Evolutionary conservation across 805 yeast species (phyloP).

Genomic region (Saccharomycopsis sp.): DNA sequence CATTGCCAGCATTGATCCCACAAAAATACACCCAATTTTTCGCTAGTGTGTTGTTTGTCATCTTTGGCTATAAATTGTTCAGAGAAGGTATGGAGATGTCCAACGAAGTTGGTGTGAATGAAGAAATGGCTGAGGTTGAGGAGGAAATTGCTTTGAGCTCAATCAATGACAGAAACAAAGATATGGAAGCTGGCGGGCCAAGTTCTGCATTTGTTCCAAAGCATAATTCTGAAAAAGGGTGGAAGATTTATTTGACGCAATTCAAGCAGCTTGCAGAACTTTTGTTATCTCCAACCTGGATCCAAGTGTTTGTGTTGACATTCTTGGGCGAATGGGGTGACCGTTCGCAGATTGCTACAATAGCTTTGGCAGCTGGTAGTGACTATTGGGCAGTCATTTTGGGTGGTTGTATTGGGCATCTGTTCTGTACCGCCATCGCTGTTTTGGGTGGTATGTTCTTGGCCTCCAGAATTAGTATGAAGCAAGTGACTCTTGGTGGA

Average conservation of each 20-base stretch:
- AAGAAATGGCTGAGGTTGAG: slow-evolving; percentile 94
- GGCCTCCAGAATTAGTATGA: slow-evolving; percentile 83
- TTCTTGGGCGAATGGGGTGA: slow-evolving; percentile 99
- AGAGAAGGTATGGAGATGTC: slow-evolving; percentile 80
- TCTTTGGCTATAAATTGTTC: slow-evolving; percentile 71
- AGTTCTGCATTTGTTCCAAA: neutral
- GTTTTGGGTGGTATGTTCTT: slow-evolving; percentile 86
- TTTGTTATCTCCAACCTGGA: slow-evolving; percentile 80
- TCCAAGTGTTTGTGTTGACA: slow-evolving; percentile 91
- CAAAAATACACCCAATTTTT: slow-evolving; percentile 69
- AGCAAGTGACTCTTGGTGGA: slow-evolving; percentile 88
- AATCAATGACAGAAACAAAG: slow-evolving; percentile 40
- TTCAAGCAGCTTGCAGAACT: slow-evolving; percentile 48
- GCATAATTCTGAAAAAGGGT: too few species aligned
- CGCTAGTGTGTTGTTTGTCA: slow-evolving; percentile 73
- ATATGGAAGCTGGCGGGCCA: slow-evolving; percentile 44
- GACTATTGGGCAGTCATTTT: slow-evolving; percentile 81
- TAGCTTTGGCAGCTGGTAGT: slow-evolving; percentile 97
- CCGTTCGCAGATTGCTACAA: slow-evolving; percentile 94
- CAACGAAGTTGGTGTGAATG: slow-evolving; percentile 78
- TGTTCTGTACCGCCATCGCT: slow-evolving; percentile 81
- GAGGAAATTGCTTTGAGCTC: slow-evolving; percentile 72
- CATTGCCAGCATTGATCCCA: slow-evolving; percentile 77
- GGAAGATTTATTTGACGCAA: slow-evolving; percentile 28
- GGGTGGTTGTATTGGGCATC: slow-evolving; percentile 89